A percentile compares a stretch with the other conserved stretches of the same genome.
These are phyloP conservation scores for Turritis glabra DNA, from an alignment of 345 rosid genomes.

Conservation along the genomic window DNA sequence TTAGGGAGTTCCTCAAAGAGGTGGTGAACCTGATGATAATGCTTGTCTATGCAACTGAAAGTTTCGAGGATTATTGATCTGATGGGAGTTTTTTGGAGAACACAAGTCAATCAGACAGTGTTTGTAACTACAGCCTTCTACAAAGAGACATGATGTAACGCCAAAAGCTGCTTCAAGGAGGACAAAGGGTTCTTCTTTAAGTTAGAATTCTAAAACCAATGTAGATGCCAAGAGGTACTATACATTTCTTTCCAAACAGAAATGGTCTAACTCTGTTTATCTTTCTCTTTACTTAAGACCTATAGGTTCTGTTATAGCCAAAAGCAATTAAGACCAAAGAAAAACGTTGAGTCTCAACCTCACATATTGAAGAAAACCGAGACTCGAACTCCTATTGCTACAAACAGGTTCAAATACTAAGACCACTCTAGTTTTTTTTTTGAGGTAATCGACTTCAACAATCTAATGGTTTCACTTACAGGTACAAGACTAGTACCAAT, in stretches of 20 bases:
- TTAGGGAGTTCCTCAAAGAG: slow-evolving; percentile 37
- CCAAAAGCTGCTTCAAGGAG: slow-evolving; percentile 32
- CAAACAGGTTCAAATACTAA: slow-evolving; percentile 51
- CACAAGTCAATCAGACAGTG: slow-evolving; percentile 19
- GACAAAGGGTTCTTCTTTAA: slow-evolving; percentile 46
- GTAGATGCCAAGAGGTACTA: slow-evolving; percentile 51
- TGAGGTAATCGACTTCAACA: neutral
- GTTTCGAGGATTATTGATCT: slow-evolving; percentile 26
- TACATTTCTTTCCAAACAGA: slow-evolving; percentile 9
- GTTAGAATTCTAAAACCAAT: slow-evolving; percentile 40
- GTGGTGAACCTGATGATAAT: slow-evolving; percentile 36
- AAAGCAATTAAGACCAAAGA: slow-evolving; percentile 48
- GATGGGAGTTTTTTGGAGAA: slow-evolving; percentile 37
- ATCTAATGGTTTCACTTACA: slow-evolving; percentile 32
- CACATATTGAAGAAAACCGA: slow-evolving; percentile 43
- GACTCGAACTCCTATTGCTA: slow-evolving; percentile 40
- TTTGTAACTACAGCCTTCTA: neutral
- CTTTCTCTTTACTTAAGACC: neutral
- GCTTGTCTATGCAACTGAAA: too few relatives aligned
- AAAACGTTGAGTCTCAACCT: slow-evolving; percentile 45
- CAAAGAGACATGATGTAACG: too few relatives aligned
- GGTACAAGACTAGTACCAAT: slow-evolving; percentile 45
- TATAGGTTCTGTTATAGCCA: slow-evolving; percentile 44
- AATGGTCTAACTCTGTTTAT: slow-evolving; percentile 3
- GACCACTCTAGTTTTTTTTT: slow-evolving; percentile 3